Evolutionary conservation across 306 rosid genomes (phyloP).

Genomic region (Prunus mume): DNA sequence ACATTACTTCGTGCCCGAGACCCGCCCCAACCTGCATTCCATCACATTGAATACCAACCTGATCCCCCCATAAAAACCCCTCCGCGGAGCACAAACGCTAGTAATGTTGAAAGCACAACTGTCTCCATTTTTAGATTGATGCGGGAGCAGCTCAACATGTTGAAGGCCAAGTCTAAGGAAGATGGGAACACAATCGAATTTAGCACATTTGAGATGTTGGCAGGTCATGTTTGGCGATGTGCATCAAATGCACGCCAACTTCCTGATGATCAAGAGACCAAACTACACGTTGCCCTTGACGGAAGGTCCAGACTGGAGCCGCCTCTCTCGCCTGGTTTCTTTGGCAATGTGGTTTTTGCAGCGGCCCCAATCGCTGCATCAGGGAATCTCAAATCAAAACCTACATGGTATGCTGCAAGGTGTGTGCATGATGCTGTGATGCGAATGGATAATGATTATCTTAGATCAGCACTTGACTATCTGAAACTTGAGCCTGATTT

Average conservation of each 20-base stretch:
- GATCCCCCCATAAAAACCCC: conserved; percentile 46
- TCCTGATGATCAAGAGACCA: conserved; percentile 62
- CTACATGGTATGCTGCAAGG: conserved; percentile 75
- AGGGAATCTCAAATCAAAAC: conserved; percentile 62
- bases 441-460: conserved; percentile 63
- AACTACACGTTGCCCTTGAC: conserved; percentile 69
- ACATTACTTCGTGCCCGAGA: conserved; percentile 60
- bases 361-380: conserved; percentile 19
- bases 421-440: conserved; percentile 56
- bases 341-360: conserved; percentile 68
- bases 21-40: conserved; percentile 58
- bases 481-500: conserved; percentile 70
- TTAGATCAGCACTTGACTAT: conserved; percentile 70
- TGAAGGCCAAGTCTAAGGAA: conserved; percentile 69
- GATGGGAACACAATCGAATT: conserved; percentile 29
- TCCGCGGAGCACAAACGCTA: conserved; percentile 7
- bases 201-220: conserved; percentile 5
- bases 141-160: conserved; percentile 45
- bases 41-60: conserved; percentile 62
- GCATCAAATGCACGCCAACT: conserved; percentile 47
- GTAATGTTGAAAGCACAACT: conserved; percentile 16
- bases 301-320: conserved; percentile 77
- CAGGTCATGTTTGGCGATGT: conserved; percentile 38
- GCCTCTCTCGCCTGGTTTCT: conserved; percentile 68
- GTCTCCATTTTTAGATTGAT: conserved; percentile 63